A percentile compares a stretch with the other conserved stretches of the same genome.
phyloP scores from a whole-genome alignment of 2,329 filamentous ascomycete genomes.

The Zymoseptoria passerinii region DNA sequence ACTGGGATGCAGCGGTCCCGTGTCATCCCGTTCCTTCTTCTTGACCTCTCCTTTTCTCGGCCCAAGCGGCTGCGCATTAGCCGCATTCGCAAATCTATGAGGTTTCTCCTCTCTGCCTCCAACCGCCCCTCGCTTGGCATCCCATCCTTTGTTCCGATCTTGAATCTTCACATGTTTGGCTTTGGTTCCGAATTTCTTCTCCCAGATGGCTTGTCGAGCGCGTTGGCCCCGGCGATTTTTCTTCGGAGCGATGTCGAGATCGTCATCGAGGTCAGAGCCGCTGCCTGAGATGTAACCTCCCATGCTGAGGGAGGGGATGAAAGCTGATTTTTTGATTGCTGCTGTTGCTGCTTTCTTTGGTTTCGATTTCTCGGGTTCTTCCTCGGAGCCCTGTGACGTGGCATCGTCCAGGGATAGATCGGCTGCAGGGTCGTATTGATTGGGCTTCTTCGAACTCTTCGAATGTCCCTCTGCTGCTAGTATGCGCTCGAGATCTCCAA shows the following conservation, averaged over 20 bases:
- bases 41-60: conserved; percentile 17
- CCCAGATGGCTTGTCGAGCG: conserved; percentile 69
- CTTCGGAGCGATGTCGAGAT: conserved; percentile 44
- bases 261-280: conserved; percentile 59
- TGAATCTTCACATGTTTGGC: conserved; percentile 57
- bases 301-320: conserved; percentile 66
- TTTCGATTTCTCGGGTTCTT: conserved; percentile 17
- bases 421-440: conserved; percentile 10
- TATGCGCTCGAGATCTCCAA: conserved; percentile 21
- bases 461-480: conserved; percentile 20
- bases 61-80: conserved; percentile 13
- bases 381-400: conserved; percentile 15
- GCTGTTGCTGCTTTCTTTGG: conserved; percentile 11
- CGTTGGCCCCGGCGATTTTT: conserved; percentile 72
- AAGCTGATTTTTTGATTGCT: conserved; percentile 44
- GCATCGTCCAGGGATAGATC: conserved; percentile 14
- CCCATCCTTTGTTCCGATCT: conserved; percentile 48
- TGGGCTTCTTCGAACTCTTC: not conserved
- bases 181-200: conserved; percentile 66
- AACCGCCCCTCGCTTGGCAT: conserved; percentile 48
- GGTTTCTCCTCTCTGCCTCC: conserved; percentile 10
- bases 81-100: conserved; percentile 12
- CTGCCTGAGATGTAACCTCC: conserved; percentile 72
- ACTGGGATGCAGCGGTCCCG: conserved; percentile 52
- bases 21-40: conserved; percentile 36